Base-by-base conservation (phyloP, 202 grass and related monocot species). In the Panicum virgatum region DNA sequence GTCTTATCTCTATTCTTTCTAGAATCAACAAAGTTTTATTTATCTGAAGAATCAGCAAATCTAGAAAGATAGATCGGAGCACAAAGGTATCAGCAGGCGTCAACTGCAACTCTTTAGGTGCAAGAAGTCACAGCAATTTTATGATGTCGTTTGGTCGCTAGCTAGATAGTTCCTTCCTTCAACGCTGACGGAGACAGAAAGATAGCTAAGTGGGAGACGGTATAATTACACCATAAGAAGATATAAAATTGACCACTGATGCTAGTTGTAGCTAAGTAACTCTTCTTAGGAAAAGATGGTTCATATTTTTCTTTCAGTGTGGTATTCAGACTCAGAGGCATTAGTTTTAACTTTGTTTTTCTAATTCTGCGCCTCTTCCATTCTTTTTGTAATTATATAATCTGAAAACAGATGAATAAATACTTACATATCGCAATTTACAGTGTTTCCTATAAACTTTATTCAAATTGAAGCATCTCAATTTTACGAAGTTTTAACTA, bases 41-140 rank as follows among this genome's bases (percentile, higher is more conserved):
- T 45, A 26, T 15, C 15, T 26, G 30, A 48, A n/a, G 7, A 37
- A 38, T 47, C 54, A 48, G 47, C 39, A 23, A 71, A 19, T 7
- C 5, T 51, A 29, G 42, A 79, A 34, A 36, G 9, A 22, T 23
- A 25, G 9, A 45, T 59, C 12, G 20, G 38, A 3, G 23, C 27
- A 38, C 20, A 62, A 29, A 82, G 14, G 7, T 40, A 27, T 25
- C 16, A 65, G 18, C 46, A 75, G 36, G 30, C 13, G 7, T 82
- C 58, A 63, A 65, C 32, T 4, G 14, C n/a, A 75, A 64, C 22
- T 65, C 69, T 64, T 74, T n/a, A 64, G 68, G 72, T 48, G 6
- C 27, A 38, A 15, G 5, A 4, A 37, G 54, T 73, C 80, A 40
- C 42, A 73, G 15, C 34, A 40, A 37, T 64, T 63, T 44, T 32